A percentile compares a stretch with the other conserved stretches of the same genome.
These are phyloP conservation scores for Candida chauliodis DNA, from an alignment of 805 yeast species.

Conservation along the genomic window DNA sequence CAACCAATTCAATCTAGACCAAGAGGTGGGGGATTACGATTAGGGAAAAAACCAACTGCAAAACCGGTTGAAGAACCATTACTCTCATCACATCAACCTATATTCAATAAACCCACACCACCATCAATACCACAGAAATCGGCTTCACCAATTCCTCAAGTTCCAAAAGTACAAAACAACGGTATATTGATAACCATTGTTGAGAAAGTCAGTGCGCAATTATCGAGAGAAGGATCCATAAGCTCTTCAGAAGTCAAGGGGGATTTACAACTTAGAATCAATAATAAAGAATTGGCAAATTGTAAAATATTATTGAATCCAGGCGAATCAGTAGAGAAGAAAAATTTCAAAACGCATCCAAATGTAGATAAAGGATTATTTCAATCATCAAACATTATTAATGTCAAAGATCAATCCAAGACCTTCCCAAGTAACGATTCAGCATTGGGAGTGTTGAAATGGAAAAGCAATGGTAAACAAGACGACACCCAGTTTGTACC, in stretches of 20 bases:
- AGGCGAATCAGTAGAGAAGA: constrained; percentile 44
- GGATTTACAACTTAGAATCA: constrained; percentile 83
- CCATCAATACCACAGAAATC: constrained; percentile 18
- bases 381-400: constrained; percentile 52
- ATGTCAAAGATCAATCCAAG: constrained; percentile 71
- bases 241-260: constrained; percentile 78
- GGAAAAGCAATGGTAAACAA: constrained; percentile 72
- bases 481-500: constrained; percentile 62
- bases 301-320: constrained; percentile 59
- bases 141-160: constrained; percentile 21
- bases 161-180: constrained; percentile 47
- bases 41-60: constrained; percentile 9
- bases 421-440: constrained; percentile 91
- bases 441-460: constrained; percentile 85
- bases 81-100: constrained; percentile 31
- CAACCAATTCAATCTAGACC: constrained; percentile 4
- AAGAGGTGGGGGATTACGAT: constrained; percentile 10
- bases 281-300: constrained; percentile 65
- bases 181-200: constrained; percentile 77
- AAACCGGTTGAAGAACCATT: constrained; percentile 22
- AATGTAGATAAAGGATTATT: constrained; percentile 83
- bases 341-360: constrained; percentile 92
- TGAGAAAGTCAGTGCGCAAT: constrained; percentile 74
- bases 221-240: constrained; percentile 80
- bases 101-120: constrained; percentile 25